These are phyloP conservation scores for Phaeomoniella chlamydospora DNA, from an alignment of 2,329 filamentous ascomycete genomes.

Conservation along the genomic window DNA sequence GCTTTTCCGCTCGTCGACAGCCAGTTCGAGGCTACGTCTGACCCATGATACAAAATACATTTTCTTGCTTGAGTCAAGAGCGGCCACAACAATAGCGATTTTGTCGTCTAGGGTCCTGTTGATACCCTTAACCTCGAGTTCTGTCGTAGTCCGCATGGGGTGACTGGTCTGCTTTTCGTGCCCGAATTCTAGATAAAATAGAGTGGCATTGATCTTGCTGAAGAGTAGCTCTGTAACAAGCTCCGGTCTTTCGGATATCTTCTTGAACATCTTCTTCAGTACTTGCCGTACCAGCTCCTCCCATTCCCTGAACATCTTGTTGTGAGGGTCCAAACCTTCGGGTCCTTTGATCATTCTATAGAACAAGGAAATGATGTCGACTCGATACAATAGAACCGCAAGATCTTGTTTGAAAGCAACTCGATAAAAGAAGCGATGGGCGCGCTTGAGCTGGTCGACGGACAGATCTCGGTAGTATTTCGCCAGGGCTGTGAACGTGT, in stretches of 20 bases:
- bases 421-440: constrained; percentile 87
- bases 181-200: constrained; percentile 81
- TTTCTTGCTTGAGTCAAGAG: constrained; percentile 67
- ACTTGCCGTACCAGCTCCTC: constrained; percentile 77
- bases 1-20: constrained; percentile 56
- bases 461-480: constrained; percentile 69
- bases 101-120: constrained; percentile 50
- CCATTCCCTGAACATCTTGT: constrained; percentile 70
- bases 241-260: constrained; percentile 72
- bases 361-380: constrained; percentile 80
- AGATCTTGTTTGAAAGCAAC: constrained; percentile 91
- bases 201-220: constrained; percentile 71
- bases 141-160: constrained; percentile 56
- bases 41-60: constrained; percentile 68
- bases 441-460: constrained; percentile 69
- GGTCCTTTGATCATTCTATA: constrained; percentile 87
- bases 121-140: constrained; percentile 67
- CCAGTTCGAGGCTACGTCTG: constrained; percentile 53
- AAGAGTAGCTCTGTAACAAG: constrained; percentile 87
- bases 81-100: constrained; percentile 65
- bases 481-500: constrained; percentile 74
- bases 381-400: constrained; percentile 72
- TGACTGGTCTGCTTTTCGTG: constrained; percentile 64
- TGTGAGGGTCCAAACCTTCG: constrained; percentile 53
- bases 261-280: constrained; percentile 66